Evolutionary conservation across 2,329 filamentous ascomycete genomes (phyloP), one percentile per base, ranked within the genome.

Genomic region (Aspergillus novofumigatus): DNA sequence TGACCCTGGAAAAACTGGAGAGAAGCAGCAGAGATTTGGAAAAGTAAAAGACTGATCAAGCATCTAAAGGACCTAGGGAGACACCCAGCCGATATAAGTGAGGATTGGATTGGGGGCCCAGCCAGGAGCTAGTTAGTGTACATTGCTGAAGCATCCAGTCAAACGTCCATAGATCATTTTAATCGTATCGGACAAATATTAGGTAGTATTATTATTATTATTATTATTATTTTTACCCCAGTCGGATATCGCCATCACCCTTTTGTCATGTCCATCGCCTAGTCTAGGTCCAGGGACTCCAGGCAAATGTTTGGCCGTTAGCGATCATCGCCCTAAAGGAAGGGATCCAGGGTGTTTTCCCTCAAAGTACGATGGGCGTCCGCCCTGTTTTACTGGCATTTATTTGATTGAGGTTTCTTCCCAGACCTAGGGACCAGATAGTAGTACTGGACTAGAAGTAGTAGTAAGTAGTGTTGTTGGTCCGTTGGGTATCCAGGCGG

Each of bases 401-500:
- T 23, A 21, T 47, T 32, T 32, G 44, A 47, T 6, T 47, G 44
- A 47, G 44, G 44, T 25, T 47, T 26, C 44, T 26, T 47, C 21
- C 44, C 3, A 7, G 20, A 47, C 4, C n/a, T 20, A 45, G 42
- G 42, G 49, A 23, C 7, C 7, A 32, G 25, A 28, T 25, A 20
- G 48, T 50, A 28, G 48, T 50, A 28, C 26, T 21, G 23, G 23
- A 20, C 17, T 26, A 29, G 5, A 26, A 26, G 23, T 21, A 35
- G 49, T 29, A 26, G 23, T 35, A 11, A 50, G 26, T 50, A 21
- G 21, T 29, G 48, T 7, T 21, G 17, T 26, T 52, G 50, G 51
- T 42, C 25, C 45, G 45, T 58, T 55, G 52, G 58, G 58, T 58
- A 55, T 51, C 44, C 49, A 51, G 49, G 49, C 20, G 20, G 49